Evolutionary conservation across 345 rosid genomes (phyloP).

Genomic region (Adansonia digitata): DNA sequence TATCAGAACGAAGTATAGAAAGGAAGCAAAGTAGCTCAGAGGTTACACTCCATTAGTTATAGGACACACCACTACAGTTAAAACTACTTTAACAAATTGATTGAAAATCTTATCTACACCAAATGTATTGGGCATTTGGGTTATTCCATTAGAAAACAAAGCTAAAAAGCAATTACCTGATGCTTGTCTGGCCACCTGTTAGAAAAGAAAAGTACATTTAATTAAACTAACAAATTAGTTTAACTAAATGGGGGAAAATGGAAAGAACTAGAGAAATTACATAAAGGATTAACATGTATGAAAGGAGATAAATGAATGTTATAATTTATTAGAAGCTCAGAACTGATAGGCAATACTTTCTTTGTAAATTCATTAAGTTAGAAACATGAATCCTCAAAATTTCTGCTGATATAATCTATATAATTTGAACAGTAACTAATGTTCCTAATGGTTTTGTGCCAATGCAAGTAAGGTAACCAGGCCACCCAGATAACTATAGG

Average conservation of each 20-base stretch:
- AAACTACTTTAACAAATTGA: neutral
- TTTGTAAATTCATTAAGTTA: neutral
- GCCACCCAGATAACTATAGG: neutral
- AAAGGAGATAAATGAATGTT: neutral
- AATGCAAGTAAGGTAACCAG: neutral
- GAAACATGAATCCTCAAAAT: neutral
- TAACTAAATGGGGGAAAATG: neutral
- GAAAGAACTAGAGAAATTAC: neutral
- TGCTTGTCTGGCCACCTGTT: constrained; percentile 64
- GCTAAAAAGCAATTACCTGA: constrained; percentile 36
- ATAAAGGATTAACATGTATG: neutral
- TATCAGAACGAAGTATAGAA: neutral
- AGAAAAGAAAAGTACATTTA: constrained; percentile 4
- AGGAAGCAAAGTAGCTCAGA: neutral
- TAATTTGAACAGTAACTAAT: neutral
- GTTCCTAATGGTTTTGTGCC: neutral
- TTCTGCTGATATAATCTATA: neutral
- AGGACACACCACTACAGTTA: neutral
- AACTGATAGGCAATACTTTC: neutral
- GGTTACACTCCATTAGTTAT: neutral
- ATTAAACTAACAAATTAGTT: neutral
- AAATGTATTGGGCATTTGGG: neutral
- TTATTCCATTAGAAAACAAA: neutral
- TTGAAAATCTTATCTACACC: neutral
- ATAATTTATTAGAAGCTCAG: neutral